Base-by-base conservation (phyloP, 164 flowering plant genomes). In the Vitis vinifera region DNA sequence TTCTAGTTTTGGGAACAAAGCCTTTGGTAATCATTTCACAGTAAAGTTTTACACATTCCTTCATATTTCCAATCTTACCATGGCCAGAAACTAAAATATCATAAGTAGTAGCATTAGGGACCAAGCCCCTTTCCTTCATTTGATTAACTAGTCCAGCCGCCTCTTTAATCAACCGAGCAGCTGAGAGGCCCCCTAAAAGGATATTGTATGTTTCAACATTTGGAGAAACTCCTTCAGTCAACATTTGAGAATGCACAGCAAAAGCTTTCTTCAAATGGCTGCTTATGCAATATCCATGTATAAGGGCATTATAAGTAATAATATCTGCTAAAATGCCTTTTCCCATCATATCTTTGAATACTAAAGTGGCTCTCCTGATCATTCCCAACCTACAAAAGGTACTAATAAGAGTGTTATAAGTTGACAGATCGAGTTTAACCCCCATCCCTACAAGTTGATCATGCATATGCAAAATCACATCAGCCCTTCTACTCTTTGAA, bases 11-110 rank as follows among this genome's bases (percentile, higher is more conserved):
- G 37, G 98, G 99, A 73, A 89, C 69, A 74, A 90, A 90, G 15
- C 97, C 97, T 68, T 84, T 82, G 3, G 81, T 57, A 59, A 95
- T 76, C 99, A 95, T 95, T 79, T 93, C 94, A 79, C 93, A 93
- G 69, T 91, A 93, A 27, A 87, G 69, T 77, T 74, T 85, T 19
- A 93, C 80, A 9, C 89, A 73, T 69, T 84, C 92, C 81, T 85
- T 89, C 73, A 77, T 81, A 62, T 90, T 84, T 44, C 89, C 86
- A 49, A 72, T 78, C 83, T 83, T 95, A 55, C 83, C 93, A 78
- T 91, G 83, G 48, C 93, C 94, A 51, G 82, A 79, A 71, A 91
- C 71, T 84, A 95, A 76, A 50, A 75, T 73, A 76, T 90, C 82
- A 58, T 88, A 95, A 12, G 87, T 89, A 27, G 70, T 66, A 76